Conservation (phyloP, 2,329 filamentous ascomycete species). For the Elsinoe necatrix region DNA sequence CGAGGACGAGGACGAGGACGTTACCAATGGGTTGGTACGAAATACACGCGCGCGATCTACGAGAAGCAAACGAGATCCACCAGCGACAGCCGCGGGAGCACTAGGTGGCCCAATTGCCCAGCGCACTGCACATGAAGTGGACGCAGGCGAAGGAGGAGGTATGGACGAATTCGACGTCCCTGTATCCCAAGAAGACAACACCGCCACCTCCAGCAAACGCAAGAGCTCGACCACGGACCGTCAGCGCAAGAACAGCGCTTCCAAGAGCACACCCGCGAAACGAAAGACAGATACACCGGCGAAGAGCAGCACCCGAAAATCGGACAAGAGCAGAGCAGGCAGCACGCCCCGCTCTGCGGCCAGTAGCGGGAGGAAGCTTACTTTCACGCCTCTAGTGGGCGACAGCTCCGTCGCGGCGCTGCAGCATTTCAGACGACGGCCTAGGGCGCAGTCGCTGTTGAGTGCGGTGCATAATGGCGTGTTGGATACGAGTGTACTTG, state of each 20-base stretch:
- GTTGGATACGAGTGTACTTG: not conserved
- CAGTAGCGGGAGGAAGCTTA: not conserved
- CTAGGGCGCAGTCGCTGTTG: constrained; percentile 33
- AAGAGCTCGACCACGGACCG: not conserved
- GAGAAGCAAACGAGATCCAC: not conserved
- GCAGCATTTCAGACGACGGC: constrained; percentile 42
- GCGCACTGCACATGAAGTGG: not conserved
- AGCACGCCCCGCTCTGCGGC: not conserved
- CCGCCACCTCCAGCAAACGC: not conserved
- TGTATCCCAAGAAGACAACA: not conserved
- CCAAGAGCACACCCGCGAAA: not conserved
- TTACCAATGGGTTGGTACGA: not conserved
- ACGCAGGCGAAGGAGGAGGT: too few species aligned
- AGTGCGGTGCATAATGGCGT: not conserved
- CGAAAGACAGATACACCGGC: not conserved
- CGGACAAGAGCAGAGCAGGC: not conserved
- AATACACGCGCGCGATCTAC: not conserved
- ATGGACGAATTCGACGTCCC: constrained; percentile 9
- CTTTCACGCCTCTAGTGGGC: not conserved
- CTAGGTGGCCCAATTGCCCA: not conserved
- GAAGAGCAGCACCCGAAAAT: not conserved
- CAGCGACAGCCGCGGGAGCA: not conserved
- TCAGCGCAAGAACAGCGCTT: not conserved
- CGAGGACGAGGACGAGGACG: not conserved
- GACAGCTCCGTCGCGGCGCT: constrained; percentile 43